Evolutionary conservation across 192 early-diverging fungal species (phyloP).

Genomic region (Linnemannia hyalina): DNA sequence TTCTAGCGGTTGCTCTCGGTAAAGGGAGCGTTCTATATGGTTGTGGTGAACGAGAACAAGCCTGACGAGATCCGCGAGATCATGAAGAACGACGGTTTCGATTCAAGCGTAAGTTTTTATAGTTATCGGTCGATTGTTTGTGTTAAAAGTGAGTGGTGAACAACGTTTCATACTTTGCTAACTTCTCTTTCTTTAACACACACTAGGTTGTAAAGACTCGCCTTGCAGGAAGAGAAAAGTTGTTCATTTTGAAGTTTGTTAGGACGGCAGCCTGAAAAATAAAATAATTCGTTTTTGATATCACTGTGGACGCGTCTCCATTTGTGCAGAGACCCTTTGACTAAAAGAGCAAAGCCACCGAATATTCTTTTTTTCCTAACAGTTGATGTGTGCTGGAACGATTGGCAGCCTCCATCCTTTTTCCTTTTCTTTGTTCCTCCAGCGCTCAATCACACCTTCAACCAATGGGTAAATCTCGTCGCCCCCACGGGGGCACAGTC

Average conservation of each 20-base stretch:
- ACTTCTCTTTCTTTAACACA: neutral
- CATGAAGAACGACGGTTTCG: slow-evolving; percentile 66
- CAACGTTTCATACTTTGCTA: neutral
- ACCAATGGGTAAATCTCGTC: neutral
- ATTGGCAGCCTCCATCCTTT: neutral
- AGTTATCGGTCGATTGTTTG: neutral
- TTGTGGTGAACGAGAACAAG: slow-evolving; percentile 89
- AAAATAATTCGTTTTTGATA: neutral
- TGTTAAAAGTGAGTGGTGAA: neutral
- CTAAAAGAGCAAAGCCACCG: slow-evolving; percentile 31
- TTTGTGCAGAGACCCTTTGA: too few relatives aligned
- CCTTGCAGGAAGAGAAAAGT: slow-evolving; percentile 68
- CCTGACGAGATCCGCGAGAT: slow-evolving; percentile 81
- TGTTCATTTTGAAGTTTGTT: slow-evolving; percentile 67
- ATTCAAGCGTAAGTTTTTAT: slow-evolving; percentile 38
- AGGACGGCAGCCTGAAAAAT: slow-evolving; percentile 7
- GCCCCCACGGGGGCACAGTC: neutral
- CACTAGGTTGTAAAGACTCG: slow-evolving; percentile 58
- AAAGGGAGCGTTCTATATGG: slow-evolving; percentile 86
- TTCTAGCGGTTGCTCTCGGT: slow-evolving; percentile 72
- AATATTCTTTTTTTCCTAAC: neutral
- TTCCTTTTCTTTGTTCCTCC: neutral
- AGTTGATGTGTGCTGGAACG: neutral
- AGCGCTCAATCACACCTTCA: neutral
- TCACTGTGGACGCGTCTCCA: neutral